Conservation (phyloP, 768 basidiomycete species). For the Multifurca ochricompacta region DNA sequence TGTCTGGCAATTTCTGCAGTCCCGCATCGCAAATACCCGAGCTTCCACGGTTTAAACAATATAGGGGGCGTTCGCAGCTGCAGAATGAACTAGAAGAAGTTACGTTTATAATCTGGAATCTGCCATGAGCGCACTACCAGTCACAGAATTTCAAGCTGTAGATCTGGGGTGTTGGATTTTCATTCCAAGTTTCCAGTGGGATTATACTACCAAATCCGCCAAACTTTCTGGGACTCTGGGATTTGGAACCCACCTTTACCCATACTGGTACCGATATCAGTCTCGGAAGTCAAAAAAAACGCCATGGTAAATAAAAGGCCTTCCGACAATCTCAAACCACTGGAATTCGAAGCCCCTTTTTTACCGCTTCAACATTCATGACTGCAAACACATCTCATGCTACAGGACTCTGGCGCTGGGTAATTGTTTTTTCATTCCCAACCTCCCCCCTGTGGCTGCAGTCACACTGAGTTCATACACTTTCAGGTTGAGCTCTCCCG, state of each 20-base stretch:
- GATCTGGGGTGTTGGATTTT: not conserved
- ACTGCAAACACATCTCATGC: not conserved
- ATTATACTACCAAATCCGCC: not conserved
- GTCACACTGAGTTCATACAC: not conserved
- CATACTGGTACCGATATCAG: not conserved
- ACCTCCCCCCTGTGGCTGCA: not conserved
- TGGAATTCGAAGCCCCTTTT: not conserved
- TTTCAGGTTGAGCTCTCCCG: conserved; percentile 18
- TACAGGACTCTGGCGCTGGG: conserved; percentile 4
- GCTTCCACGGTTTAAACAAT: too few species aligned
- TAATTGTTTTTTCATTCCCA: not conserved
- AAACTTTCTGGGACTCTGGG: not conserved
- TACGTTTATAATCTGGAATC: too few species aligned
- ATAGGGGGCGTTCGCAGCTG: too few species aligned
- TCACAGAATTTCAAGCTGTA: not conserved
- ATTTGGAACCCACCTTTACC: not conserved
- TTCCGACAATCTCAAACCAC: not conserved
- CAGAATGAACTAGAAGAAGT: too few species aligned
- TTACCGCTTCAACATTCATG: not conserved
- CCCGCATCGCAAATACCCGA: too few species aligned
- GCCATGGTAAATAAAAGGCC: not conserved
- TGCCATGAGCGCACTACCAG: too few species aligned
- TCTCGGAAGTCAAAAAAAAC: not conserved
- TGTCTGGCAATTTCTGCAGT: too few species aligned
- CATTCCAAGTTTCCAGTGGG: not conserved